Evolutionary conservation across 257 asterid genomes (phyloP).

Genomic region (Solanum phureja): DNA sequence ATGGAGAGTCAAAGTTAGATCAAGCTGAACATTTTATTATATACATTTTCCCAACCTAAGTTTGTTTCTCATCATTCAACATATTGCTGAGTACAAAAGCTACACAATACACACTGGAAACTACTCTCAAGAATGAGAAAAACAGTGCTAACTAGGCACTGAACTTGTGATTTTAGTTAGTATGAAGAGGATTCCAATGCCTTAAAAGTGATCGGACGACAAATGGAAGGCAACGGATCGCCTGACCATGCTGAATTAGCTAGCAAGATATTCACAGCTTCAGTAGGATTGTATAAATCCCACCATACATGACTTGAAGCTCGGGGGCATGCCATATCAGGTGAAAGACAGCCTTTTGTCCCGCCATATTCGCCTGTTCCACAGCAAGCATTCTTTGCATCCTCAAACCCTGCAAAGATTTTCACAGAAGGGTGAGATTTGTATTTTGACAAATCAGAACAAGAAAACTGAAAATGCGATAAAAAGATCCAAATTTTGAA

Average conservation of each 20-base stretch:
- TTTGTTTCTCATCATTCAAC: background rate
- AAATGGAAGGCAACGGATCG: constrained; percentile 27
- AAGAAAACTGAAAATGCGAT: background rate
- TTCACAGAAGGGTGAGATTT: background rate
- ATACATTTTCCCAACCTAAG: background rate
- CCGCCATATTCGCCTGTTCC: constrained; percentile 32
- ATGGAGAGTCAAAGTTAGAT: background rate
- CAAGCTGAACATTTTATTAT: background rate
- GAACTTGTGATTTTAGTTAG: background rate
- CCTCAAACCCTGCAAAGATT: constrained; percentile 33
- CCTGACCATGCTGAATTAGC: constrained; percentile 51
- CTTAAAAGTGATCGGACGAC: constrained; percentile 46
- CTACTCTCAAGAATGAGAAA: background rate
- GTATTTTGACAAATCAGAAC: background rate
- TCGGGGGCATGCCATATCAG: constrained; percentile 34
- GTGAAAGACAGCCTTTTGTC: constrained; percentile 32
- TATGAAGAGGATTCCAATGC: constrained; percentile 15
- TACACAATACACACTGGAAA: background rate
- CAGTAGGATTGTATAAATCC: constrained; percentile 60
- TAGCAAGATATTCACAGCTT: constrained; percentile 30
- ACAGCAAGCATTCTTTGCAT: constrained; percentile 48
- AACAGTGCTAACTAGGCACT: background rate
- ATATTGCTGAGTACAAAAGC: background rate
- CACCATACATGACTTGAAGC: constrained; percentile 50
- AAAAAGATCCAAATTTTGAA: background rate